Evolutionary conservation across 441 rosid genomes (phyloP), one percentile per base, ranked within the genome.

Genomic region (Isatis lusitanica): DNA sequence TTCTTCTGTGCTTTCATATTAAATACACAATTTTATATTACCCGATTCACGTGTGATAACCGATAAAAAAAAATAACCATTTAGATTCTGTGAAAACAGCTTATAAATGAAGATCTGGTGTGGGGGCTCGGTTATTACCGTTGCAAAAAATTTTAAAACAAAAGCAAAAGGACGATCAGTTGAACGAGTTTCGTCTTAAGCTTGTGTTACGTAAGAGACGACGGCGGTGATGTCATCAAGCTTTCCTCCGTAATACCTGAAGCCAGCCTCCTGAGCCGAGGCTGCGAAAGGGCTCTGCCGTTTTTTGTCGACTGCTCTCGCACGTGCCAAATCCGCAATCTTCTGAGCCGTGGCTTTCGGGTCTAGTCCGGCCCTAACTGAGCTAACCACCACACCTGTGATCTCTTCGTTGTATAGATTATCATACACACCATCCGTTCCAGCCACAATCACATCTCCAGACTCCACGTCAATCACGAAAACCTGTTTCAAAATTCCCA

Each of bases 221-320:
- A 95, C 90, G 38, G 88, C 97, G 2, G 99, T 95, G 62, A 95
- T 89, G 75, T 95, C 99, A 47, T 95, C 98, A 61, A 95, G 96
- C 82, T 95, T 95, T 76, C 99, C 98, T 12, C 98, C 98, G 58
- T 81, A 80, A 67, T 85, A 95, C 62, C 95, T 88, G 78, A 78
- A 86, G 8, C 99, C 99, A 71, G 98, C 96, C 71, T 91, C 93
- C 78, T 90, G 98, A 35, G 99, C 99, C 17, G 99, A 91, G 12
- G 85, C 40, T 9, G 99, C 83, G 77, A 95, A 95, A 10, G 99
- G 99, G 56, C 97, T 85, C 82, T 88, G 98, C 33, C 90, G 79
- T 72, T 85, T 82, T 76, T 63, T 82, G 79, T 91, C 93, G 48
- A 84, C 65, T 6, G 99, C 99, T 73, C 95, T 82, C 68, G 84